Conservation (phyloP, 441 rosid genomes). For the Populus hybrid region DNA sequence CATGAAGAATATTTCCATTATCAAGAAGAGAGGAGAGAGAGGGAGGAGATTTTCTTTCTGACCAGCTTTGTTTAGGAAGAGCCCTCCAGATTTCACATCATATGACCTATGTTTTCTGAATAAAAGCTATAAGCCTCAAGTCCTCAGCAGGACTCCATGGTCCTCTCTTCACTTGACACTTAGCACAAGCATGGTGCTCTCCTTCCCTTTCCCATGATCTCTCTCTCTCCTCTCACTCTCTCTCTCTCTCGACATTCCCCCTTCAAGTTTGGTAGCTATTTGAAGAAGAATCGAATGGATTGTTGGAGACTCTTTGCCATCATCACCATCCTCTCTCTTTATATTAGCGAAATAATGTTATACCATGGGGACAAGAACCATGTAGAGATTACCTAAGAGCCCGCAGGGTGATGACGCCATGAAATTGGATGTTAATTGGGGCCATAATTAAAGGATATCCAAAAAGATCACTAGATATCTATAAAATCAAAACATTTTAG, state of each 20-base stretch:
- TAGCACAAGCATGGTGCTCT: constrained; percentile 40
- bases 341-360: not conserved
- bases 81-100: constrained; percentile 44
- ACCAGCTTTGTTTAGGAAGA: constrained; percentile 45
- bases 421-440: not conserved
- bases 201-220: constrained; percentile 46
- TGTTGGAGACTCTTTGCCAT: not conserved
- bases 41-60: not conserved
- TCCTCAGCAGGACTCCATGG: constrained; percentile 54
- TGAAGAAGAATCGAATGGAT: not conserved
- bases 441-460: constrained; percentile 28
- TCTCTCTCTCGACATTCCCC: too few relatives aligned
- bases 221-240: too few relatives aligned
- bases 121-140: constrained; percentile 30
- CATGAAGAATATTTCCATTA: not conserved
- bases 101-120: constrained; percentile 42
- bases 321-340: not conserved
- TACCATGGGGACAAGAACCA: not conserved
- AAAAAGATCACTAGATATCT: constrained; percentile 4
- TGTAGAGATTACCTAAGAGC: not conserved
- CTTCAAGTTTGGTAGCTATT: not conserved
- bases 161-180: constrained; percentile 37
- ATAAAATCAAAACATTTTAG: not conserved
- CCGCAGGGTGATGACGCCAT: constrained; percentile 31
- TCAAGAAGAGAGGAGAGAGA: not conserved